phyloP scores from a whole-genome alignment of 768 basidiomycete genomes.

The Pulveroboletus frians region DNA sequence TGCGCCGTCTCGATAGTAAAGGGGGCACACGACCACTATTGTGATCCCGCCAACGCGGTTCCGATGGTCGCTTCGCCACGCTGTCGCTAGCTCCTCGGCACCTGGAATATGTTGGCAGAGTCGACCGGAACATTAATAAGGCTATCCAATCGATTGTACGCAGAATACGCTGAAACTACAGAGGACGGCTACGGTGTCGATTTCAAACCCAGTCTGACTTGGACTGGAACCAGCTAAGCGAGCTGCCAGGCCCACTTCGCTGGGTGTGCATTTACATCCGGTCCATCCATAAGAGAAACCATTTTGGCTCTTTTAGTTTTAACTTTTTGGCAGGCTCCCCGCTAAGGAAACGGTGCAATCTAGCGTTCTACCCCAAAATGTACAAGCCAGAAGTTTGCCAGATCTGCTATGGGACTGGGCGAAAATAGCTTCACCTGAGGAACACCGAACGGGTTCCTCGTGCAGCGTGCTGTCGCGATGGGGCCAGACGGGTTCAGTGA shows the following conservation, averaged over 20 bases:
- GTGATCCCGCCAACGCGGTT: conserved; percentile 5
- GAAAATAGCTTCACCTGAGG: conserved; percentile 31
- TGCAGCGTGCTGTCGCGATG: conserved; percentile 22
- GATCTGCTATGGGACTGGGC: conserved; percentile 9
- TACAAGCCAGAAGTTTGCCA: conserved; percentile 15
- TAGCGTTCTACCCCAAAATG: conserved; percentile 18
- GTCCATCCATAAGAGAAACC: conserved; percentile 20
- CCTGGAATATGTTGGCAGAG: neutral
- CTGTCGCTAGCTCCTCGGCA: conserved; percentile 11
- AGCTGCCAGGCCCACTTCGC: conserved; percentile 10
- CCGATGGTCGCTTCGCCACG: conserved; percentile 19
- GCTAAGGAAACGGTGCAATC: conserved; percentile 15
- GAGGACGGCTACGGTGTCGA: too few species aligned
- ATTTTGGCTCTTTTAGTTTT: conserved; percentile 35
- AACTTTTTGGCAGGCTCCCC: conserved; percentile 28
- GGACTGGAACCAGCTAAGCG: neutral
- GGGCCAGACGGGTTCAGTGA: conserved; percentile 18
- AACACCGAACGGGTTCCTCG: conserved; percentile 26
- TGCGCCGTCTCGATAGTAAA: conserved; percentile 20
- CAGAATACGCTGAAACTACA: neutral
- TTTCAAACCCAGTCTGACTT: neutral
- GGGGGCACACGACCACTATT: conserved; percentile 10
- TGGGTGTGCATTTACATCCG: conserved; percentile 16
- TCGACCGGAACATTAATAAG: neutral
- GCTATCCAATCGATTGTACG: neutral